phyloP scores from a whole-genome alignment of 2,329 filamentous ascomycete genomes.

The Nakataea oryzae region DNA sequence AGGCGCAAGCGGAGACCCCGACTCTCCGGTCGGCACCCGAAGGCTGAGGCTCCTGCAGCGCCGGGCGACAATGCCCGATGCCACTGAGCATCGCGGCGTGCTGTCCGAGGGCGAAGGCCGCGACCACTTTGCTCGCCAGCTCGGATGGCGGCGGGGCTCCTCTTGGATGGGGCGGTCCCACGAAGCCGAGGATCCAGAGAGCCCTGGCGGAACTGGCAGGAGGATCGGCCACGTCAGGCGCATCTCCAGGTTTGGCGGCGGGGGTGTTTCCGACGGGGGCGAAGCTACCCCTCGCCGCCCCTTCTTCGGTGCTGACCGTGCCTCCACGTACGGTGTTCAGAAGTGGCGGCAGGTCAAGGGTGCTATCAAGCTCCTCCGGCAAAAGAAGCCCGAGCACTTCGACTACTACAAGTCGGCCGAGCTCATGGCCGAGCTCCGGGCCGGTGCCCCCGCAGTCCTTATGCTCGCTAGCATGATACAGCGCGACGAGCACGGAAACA shows the following conservation, averaged over 20 bases:
- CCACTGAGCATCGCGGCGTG: constrained; percentile 47
- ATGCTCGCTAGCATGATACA: constrained; percentile 98
- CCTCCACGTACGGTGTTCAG: constrained; percentile 64
- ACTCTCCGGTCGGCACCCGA: constrained; percentile 28
- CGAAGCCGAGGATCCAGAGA: constrained; percentile 40
- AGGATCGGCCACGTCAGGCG: constrained; percentile 55
- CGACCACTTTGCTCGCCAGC: constrained; percentile 44
- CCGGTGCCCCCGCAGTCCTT: constrained; percentile 83
- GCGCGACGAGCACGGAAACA: constrained; percentile 90
- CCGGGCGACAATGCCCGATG: constrained; percentile 56
- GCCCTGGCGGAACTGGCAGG: constrained; percentile 32
- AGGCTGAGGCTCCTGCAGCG: constrained; percentile 48
- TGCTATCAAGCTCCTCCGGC: constrained; percentile 67
- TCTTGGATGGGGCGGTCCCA: constrained; percentile 44
- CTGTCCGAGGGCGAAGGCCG: constrained; percentile 69
- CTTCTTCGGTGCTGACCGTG: constrained; percentile 54
- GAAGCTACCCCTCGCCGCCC: constrained; percentile 46
- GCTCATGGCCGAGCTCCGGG: constrained; percentile 87
- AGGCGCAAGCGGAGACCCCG: constrained; percentile 26
- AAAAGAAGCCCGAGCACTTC: constrained; percentile 77
- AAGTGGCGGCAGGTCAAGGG: constrained; percentile 93
- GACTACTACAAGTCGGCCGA: constrained; percentile 95
- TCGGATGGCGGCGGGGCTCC: constrained; percentile 48
- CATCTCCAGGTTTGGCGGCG: constrained; percentile 52
- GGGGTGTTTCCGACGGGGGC: constrained; percentile 47